Evolutionary conservation across 2,329 filamentous ascomycete genomes (phyloP), one percentile per base, ranked within the genome.

Genomic region (Aureobasidium sp.): DNA sequence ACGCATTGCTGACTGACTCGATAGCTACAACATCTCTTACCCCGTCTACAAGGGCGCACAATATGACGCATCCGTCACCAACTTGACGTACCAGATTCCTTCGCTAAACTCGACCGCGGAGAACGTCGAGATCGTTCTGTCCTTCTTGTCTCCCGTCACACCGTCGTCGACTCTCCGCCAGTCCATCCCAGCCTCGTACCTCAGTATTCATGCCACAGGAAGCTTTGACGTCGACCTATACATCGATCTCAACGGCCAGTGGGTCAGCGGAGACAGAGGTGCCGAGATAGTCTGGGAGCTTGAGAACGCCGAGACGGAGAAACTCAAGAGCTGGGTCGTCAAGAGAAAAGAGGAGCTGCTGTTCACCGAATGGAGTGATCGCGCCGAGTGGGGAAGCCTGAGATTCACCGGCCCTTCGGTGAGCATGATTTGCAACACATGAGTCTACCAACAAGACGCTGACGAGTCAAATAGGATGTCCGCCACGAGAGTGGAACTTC

Each of bases 361-460:
- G n/a, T 83, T 94, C 60, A 89, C 87, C 0, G 91, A 95, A 73
- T 82, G 82, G 61, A 76, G 76, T 47, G 91, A 95, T 68, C 87
- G 87, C 47, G 83, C 88, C 0, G 90, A 95, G 82, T 95, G 91
- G 91, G 91, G 91, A 4, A 87, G 85, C 31, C 74, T 95, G 62
- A 84, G 90, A 73, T 90, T 95, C 71, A 87, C 87, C 25, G 90
- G 81, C 1, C 89, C 90, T n/a, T 57, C 60, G 25, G 62, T 63
- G 41, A 37, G 62, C 37, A 22, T 58, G 11, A 17, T 12, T 9
- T 6, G 15, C 34, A 15, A n/a, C 7, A n/a, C 3, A 12, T 5
- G 15, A 20, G 78, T 81, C 78, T 67, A 81, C 77, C 83, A 80
- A 69, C 83, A 68, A 52, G 71, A 73, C 8, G 65, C 63, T 1